These are phyloP conservation scores for Rhizopogon sp. DNA, from an alignment of 768 basidiomycete genomes.

Conservation along the genomic window DNA sequence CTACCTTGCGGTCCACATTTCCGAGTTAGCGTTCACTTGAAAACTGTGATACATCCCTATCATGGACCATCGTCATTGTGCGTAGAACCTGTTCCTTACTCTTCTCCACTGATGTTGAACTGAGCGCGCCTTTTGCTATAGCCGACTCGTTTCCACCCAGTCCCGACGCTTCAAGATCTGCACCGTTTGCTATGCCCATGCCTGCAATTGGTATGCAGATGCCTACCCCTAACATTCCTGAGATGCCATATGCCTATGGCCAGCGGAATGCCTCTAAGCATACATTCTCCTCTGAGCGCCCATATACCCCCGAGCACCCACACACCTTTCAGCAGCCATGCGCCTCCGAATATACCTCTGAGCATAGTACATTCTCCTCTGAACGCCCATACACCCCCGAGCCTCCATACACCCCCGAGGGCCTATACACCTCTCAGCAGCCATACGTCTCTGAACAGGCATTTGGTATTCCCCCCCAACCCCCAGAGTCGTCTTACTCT, in stretches of 20 bases:
- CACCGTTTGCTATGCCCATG: not conserved
- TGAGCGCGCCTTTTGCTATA: not conserved
- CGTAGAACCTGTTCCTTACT: not conserved
- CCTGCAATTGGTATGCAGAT: not conserved
- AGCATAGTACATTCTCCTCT: no score
- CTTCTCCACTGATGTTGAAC: not conserved
- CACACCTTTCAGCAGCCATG: not conserved
- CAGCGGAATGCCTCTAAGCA: no score
- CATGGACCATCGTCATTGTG: not conserved
- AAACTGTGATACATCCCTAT: not conserved
- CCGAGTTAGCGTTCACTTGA: not conserved
- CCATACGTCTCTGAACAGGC: not conserved
- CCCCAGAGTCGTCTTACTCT: not conserved
- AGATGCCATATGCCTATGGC: no score
- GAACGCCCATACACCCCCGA: no score
- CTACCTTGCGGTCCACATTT: not conserved
- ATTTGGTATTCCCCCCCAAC: not conserved
- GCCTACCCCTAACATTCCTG: not conserved
- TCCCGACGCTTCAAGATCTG: not conserved
- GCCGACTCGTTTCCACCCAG: not conserved
- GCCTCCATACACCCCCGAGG: not conserved
- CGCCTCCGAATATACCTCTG: not conserved
- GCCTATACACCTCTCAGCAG: not conserved
- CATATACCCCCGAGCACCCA: not conserved
- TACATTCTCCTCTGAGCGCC: no score